These are phyloP conservation scores for Cladosporium sp. DNA, from an alignment of 2,329 filamentous ascomycete genomes.

Conservation along the genomic window DNA sequence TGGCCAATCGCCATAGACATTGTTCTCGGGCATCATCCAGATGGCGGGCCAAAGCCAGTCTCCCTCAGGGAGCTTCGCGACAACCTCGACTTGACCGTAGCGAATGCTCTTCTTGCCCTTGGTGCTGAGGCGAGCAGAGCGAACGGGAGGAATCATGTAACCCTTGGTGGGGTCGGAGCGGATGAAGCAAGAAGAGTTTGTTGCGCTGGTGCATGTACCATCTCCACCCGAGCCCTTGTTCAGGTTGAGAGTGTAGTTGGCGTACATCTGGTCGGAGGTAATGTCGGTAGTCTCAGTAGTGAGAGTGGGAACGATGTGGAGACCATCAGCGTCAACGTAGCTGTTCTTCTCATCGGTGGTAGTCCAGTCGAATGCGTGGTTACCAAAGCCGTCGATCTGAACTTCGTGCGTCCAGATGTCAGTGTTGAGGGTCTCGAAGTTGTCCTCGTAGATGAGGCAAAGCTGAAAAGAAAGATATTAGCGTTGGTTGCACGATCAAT, in stretches of 20 bases:
- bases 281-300: constrained; percentile 38
- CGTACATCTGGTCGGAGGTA: constrained; percentile 31
- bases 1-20: constrained; percentile 50
- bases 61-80: constrained; percentile 49
- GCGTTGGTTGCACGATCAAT: not conserved
- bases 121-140: constrained; percentile 48
- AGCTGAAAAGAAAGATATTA: constrained; percentile 33
- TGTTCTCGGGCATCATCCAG: constrained; percentile 49
- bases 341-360: constrained; percentile 46
- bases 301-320: constrained; percentile 54
- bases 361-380: constrained; percentile 54
- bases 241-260: constrained; percentile 38
- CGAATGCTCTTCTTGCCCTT: constrained; percentile 44
- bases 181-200: constrained; percentile 35
- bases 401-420: constrained; percentile 50
- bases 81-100: constrained; percentile 52
- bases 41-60: constrained; percentile 55
- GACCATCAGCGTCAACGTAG: constrained; percentile 46
- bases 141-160: constrained; percentile 48
- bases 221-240: constrained; percentile 28
- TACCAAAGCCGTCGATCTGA: constrained; percentile 30
- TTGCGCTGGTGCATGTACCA: constrained; percentile 41
- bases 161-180: constrained; percentile 42
- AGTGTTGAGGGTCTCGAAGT: constrained; percentile 44
- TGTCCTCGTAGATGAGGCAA: constrained; percentile 49